Evolutionary conservation across 2,329 filamentous ascomycete species (phyloP).

Genomic region (Neofusicoccum cordaticola): DNA sequence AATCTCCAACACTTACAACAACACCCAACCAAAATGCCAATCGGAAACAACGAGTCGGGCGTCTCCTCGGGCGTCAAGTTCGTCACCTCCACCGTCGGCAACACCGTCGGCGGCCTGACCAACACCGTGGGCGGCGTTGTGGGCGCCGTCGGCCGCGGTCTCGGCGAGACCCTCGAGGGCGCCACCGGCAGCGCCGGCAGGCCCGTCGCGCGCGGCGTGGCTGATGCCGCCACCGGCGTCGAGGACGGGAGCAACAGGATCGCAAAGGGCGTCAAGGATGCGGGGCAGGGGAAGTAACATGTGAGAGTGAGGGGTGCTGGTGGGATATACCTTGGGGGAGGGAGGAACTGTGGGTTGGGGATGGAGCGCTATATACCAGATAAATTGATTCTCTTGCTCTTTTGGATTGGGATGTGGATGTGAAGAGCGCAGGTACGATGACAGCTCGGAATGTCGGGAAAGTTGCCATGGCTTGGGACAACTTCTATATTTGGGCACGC

Average conservation of each 20-base stretch:
- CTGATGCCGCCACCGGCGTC: constrained; percentile 44
- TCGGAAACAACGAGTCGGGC: constrained; percentile 40
- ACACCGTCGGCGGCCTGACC: constrained; percentile 40
- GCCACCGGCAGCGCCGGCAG: constrained; percentile 44
- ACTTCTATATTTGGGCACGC: no score
- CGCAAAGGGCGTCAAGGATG: constrained; percentile 46
- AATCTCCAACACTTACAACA: not conserved
- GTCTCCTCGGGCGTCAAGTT: constrained; percentile 54
- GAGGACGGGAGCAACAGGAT: constrained; percentile 43
- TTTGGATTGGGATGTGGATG: no score
- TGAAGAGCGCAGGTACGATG: no score
- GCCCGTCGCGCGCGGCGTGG: constrained; percentile 42
- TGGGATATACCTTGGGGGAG: not conserved
- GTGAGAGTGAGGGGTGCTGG: no score
- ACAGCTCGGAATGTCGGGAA: no score
- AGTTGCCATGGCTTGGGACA: no score
- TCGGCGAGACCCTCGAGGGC: constrained; percentile 46
- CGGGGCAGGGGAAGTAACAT: constrained; percentile 42
- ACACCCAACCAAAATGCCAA: constrained; percentile 25
- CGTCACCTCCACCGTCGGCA: constrained; percentile 55
- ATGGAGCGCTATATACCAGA: not conserved
- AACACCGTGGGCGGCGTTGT: constrained; percentile 39
- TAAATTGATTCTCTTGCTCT: no score
- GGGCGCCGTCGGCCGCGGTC: constrained; percentile 44
- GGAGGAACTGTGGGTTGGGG: not conserved